Conservation (phyloP, 352 stramenopile genomes). For the Pythium plurisporium region DNA sequence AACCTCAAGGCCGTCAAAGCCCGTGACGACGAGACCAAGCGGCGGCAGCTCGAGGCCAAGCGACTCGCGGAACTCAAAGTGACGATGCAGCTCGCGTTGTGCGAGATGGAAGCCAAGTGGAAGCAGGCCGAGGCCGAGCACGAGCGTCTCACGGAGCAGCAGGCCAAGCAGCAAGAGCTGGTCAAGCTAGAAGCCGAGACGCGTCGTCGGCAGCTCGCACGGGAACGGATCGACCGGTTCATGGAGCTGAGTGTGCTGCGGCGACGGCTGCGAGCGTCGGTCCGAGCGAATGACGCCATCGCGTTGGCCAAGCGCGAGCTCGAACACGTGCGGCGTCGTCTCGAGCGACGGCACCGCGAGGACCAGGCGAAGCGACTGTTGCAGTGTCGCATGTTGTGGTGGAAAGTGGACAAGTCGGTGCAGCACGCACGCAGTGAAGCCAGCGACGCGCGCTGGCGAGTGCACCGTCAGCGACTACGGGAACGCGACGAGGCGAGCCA, state of each 20-base stretch:
- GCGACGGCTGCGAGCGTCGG: conserved; percentile 2
- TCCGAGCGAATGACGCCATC: conserved; percentile 4
- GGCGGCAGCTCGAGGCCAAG: conserved; percentile 33
- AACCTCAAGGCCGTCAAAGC: conserved; percentile 42
- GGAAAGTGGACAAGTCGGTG: conserved; percentile 10
- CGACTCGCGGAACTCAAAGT: conserved; percentile 26
- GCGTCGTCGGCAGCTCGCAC: background rate
- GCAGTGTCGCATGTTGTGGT: conserved; percentile 8
- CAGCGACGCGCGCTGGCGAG: background rate
- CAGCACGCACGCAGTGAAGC: background rate
- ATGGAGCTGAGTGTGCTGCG: conserved; percentile 8
- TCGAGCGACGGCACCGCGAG: conserved; percentile 6
- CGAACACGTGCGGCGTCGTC: background rate
- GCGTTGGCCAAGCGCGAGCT: background rate
- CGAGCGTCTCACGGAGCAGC: background rate
- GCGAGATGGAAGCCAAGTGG: conserved; percentile 43
- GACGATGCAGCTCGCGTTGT: conserved; percentile 30
- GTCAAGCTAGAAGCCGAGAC: background rate
- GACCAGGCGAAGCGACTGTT: conserved; percentile 4
- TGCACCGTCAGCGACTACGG: background rate
- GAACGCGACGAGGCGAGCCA: background rate
- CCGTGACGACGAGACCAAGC: conserved; percentile 38
- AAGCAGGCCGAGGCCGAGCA: conserved; percentile 10
- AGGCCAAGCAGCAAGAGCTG: background rate
- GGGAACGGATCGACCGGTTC: conserved; percentile 11